These are phyloP conservation scores for Fusarium mexicanum DNA, from an alignment of 2,329 filamentous ascomycete genomes.

Conservation along the genomic window DNA sequence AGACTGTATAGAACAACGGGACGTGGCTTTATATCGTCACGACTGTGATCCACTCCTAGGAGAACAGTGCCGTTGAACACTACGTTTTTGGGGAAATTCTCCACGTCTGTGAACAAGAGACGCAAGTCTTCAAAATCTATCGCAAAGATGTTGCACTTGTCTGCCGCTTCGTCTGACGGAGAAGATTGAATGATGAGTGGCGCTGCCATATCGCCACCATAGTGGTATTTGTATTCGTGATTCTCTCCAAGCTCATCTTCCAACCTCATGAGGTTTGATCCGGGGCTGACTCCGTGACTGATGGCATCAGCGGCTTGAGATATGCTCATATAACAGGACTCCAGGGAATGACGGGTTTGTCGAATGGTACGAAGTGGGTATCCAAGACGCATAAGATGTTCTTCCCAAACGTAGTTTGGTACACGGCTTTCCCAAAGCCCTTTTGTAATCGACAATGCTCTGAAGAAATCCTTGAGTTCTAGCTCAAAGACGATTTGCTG, in stretches of 20 bases:
- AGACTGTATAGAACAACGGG: neutral
- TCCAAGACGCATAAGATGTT: slow-evolving; percentile 5
- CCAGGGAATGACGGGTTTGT: neutral
- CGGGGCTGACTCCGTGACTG: neutral
- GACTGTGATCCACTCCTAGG: neutral
- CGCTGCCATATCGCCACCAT: neutral
- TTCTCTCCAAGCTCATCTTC: neutral
- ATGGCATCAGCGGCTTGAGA: neutral
- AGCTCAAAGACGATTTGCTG: slow-evolving; percentile 17
- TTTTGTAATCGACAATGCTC: slow-evolving; percentile 3
- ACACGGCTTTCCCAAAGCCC: slow-evolving; percentile 2
- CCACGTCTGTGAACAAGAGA: neutral
- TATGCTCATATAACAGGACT: slow-evolving; percentile 3
- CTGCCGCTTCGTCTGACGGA: no score
- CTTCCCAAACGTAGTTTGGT: neutral
- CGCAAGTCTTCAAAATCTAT: neutral
- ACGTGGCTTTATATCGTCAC: no score
- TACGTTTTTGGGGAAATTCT: neutral
- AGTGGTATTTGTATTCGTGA: neutral
- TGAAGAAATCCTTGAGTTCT: slow-evolving; percentile 2
- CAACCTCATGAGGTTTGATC: neutral
- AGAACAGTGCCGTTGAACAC: neutral
- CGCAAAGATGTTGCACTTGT: neutral
- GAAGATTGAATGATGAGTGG: neutral
- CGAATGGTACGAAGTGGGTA: slow-evolving; percentile 1